Conservation (phyloP, 176 grass and related monocot species). For the Avena sativa region DNA sequence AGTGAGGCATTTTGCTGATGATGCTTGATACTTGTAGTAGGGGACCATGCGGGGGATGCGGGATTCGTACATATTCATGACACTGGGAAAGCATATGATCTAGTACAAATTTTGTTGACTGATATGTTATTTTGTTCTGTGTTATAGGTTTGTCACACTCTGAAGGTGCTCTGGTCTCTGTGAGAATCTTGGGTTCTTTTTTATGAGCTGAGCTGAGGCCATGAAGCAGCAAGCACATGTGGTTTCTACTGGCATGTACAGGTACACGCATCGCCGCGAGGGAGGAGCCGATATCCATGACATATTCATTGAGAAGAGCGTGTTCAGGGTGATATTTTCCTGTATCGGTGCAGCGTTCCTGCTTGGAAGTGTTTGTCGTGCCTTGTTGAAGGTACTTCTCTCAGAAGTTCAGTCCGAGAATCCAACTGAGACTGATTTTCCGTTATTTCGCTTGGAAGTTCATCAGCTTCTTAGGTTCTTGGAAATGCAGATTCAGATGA, state of each 20-base stretch:
- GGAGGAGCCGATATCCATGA: conserved; percentile 69
- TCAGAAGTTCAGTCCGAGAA: background rate
- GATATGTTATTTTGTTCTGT: background rate
- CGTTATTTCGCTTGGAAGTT: background rate
- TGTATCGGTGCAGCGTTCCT: conserved; percentile 41
- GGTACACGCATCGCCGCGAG: conserved; percentile 34
- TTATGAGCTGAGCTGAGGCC: background rate
- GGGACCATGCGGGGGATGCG: background rate
- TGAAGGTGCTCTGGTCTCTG: background rate
- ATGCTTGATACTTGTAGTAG: background rate
- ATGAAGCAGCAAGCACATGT: conserved; percentile 15
- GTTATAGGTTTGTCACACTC: background rate
- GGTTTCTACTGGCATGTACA: conserved; percentile 36
- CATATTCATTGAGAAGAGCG: conserved; percentile 56
- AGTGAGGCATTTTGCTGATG: conserved; percentile 11
- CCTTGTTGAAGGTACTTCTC: conserved; percentile 57
- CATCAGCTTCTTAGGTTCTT: background rate
- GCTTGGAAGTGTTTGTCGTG: conserved; percentile 45
- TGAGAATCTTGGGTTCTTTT: background rate
- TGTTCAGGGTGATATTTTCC: conserved; percentile 45
- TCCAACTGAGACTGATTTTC: background rate
- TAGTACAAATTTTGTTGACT: background rate
- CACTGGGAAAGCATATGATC: background rate
- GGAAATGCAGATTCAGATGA: background rate
- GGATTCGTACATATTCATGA: background rate